These are phyloP conservation scores for Trebouxia gelatinosa DNA, from an alignment of 163 green algal species.

Conservation along the genomic window DNA sequence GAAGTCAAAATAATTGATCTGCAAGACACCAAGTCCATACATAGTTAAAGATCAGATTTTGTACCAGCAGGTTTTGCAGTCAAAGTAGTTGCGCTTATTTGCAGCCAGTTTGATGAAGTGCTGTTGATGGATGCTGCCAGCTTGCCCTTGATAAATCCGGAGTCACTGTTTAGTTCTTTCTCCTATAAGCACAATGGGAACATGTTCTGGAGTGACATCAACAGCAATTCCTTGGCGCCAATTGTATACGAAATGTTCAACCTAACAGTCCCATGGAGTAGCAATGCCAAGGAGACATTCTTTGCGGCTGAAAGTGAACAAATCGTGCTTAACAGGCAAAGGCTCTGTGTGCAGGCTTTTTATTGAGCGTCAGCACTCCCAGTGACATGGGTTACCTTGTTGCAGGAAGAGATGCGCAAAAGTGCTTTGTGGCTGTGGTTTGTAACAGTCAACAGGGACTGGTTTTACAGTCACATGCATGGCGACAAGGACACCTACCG, in stretches of 20 bases:
- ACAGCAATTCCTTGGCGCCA: slow-evolving; percentile 20
- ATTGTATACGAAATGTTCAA: slow-evolving; percentile 35
- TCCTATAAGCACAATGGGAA: slow-evolving; percentile 32
- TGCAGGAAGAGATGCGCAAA: not conserved
- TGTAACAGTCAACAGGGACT: slow-evolving; percentile 7
- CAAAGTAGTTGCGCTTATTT: slow-evolving; percentile 9
- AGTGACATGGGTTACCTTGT: too few species aligned
- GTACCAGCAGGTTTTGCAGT: not conserved
- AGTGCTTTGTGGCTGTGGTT: slow-evolving; percentile 4
- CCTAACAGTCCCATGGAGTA: slow-evolving; percentile 28
- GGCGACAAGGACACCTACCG: slow-evolving; percentile 20
- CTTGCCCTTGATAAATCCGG: slow-evolving; percentile 44
- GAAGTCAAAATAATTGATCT: not conserved
- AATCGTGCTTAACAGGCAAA: slow-evolving; percentile 48
- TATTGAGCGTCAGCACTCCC: too few species aligned
- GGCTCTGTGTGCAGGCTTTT: too few species aligned
- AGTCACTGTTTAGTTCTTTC: slow-evolving; percentile 42
- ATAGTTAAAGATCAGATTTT: not conserved
- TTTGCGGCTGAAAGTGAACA: slow-evolving; percentile 49
- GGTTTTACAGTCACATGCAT: slow-evolving; percentile 9
- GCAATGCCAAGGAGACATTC: slow-evolving; percentile 5
- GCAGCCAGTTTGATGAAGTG: slow-evolving; percentile 35
- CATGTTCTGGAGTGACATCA: slow-evolving; percentile 52
- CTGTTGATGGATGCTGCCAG: slow-evolving; percentile 60
- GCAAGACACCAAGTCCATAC: not conserved